Conservation (phyloP, 768 basidiomycete species). For the Paxillus involutus region DNA sequence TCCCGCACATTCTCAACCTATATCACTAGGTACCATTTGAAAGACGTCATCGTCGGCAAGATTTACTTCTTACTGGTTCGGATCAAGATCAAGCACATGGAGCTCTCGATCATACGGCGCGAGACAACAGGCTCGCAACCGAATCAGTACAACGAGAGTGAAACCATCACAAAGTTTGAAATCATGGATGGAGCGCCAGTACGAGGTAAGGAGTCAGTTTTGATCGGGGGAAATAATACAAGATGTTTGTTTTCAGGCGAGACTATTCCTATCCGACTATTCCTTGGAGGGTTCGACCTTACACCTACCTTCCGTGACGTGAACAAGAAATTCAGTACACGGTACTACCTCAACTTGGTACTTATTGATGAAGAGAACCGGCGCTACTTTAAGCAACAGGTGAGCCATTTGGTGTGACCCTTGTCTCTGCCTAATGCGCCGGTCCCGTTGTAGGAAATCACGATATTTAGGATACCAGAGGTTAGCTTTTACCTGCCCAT, state of each 20-base stretch:
- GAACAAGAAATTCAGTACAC: constrained; percentile 97
- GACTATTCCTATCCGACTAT: constrained; percentile 96
- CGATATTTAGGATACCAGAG: constrained; percentile 88
- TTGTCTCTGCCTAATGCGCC: not conserved
- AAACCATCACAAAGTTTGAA: constrained; percentile 99
- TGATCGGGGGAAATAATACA: not conserved
- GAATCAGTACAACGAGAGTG: constrained; percentile 99
- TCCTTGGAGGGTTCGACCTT: constrained; percentile 96
- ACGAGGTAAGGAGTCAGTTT: constrained; percentile 54
- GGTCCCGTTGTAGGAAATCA: constrained; percentile 62
- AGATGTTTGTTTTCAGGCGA: constrained; percentile 59
- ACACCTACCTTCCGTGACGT: constrained; percentile 99
- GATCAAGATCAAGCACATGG: constrained; percentile 99
- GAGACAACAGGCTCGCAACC: constrained; percentile 97
- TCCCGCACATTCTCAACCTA: constrained; percentile 1
- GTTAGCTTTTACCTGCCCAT: constrained; percentile 36
- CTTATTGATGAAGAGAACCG: constrained; percentile 98
- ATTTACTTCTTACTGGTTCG: constrained; percentile 98
- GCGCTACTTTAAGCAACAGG: constrained; percentile 97
- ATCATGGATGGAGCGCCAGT: constrained; percentile 99
- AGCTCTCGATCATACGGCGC: constrained; percentile 93
- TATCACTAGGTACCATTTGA: constrained; percentile 83
- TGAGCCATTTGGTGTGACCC: constrained; percentile 23
- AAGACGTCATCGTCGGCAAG: constrained; percentile 99
- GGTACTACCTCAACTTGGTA: constrained; percentile 97